Conservation (phyloP, 352 stramenopile genomes). For the Pythium dissimile region DNA sequence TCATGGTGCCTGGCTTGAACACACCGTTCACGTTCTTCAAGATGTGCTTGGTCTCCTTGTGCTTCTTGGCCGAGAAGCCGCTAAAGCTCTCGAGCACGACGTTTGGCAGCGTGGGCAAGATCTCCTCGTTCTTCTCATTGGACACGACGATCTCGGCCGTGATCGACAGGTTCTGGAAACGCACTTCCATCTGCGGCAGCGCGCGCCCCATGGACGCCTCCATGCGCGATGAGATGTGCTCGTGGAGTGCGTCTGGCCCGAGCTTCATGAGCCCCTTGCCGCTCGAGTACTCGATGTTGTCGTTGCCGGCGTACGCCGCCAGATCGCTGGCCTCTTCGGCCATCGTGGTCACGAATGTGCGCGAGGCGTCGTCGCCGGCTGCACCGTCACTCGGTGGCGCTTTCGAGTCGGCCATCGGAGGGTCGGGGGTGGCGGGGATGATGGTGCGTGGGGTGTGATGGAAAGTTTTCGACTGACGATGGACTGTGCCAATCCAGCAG, state of each 20-base stretch:
- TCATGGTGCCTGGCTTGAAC: conserved; percentile 54
- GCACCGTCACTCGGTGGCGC: neutral
- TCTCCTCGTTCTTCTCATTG: conserved; percentile 27
- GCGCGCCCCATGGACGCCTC: conserved; percentile 36
- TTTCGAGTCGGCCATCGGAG: neutral
- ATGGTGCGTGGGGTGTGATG: neutral
- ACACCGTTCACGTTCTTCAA: conserved; percentile 38
- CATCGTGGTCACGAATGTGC: too few species aligned
- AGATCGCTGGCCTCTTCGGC: neutral
- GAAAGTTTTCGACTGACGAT: conserved; percentile 18
- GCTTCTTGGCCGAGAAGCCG: conserved; percentile 38
- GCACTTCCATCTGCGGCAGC: conserved; percentile 64
- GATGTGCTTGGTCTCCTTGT: conserved; percentile 44
- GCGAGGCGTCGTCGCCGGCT: conserved; percentile 1
- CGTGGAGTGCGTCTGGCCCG: conserved; percentile 37
- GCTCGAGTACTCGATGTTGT: conserved; percentile 15
- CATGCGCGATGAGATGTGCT: conserved; percentile 36
- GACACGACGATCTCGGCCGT: conserved; percentile 38
- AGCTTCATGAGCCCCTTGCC: conserved; percentile 20
- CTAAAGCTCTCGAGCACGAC: conserved; percentile 35
- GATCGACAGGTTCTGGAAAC: conserved; percentile 45
- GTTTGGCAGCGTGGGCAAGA: conserved; percentile 54
- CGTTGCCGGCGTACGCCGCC: conserved; percentile 4
- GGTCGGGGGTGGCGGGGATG: too few species aligned
- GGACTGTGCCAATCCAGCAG: too few species aligned